phyloP scores from a whole-genome alignment of 768 basidiomycete genomes.

The Trametes cingulata region DNA sequence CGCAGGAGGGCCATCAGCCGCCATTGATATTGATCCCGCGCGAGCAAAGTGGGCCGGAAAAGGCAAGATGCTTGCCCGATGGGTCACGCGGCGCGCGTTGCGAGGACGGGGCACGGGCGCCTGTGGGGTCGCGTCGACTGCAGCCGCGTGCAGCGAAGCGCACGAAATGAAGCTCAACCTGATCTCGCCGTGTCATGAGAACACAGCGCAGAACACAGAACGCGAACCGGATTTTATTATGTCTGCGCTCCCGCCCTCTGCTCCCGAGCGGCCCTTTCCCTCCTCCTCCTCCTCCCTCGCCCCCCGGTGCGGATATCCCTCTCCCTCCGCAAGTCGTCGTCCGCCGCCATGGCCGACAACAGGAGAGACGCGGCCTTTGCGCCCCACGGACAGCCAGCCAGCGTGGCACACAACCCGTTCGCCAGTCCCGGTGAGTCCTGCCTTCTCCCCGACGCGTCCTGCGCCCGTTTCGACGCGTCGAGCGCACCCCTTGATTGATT shows the following conservation, averaged over 20 bases:
- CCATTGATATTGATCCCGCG: constrained; percentile 13
- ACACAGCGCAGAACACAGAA: not conserved
- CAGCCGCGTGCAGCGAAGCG: constrained; percentile 4
- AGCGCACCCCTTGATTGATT: not conserved
- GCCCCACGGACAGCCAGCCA: not conserved
- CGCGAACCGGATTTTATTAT: not conserved
- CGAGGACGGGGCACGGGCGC: not conserved
- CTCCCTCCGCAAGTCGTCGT: not conserved
- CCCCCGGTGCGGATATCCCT: not conserved
- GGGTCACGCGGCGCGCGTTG: constrained; percentile 7
- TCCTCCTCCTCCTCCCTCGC: constrained; percentile 1
- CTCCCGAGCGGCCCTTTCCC: not conserved
- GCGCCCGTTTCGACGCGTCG: not conserved
- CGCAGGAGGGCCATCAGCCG: constrained; percentile 1
- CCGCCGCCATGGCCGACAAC: constrained; percentile 11
- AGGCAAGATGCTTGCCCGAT: not conserved
- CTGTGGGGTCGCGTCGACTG: not conserved
- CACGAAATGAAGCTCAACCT: constrained; percentile 2
- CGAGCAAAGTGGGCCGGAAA: not conserved
- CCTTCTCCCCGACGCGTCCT: not conserved
- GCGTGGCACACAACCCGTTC: constrained; percentile 11
- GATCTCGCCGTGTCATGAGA: constrained; percentile 13
- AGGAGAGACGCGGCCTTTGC: not conserved
- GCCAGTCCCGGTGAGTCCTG: constrained; percentile 15
- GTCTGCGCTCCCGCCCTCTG: not conserved